phyloP scores from a whole-genome alignment of 208 protist species.

The Leishmania lainsoni region DNA sequence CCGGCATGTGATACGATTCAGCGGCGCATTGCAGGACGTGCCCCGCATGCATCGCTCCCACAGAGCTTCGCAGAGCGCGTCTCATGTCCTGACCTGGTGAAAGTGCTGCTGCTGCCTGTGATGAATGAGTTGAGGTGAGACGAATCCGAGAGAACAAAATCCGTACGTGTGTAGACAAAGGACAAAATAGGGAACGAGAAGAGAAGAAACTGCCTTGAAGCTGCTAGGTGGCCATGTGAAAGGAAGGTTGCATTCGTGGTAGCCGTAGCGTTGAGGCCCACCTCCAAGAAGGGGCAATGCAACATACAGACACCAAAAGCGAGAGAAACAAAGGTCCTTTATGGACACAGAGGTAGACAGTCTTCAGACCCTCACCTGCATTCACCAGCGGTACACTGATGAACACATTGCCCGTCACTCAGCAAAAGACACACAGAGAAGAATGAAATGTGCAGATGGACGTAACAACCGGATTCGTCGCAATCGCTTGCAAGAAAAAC shows the following conservation, averaged over 20 bases:
- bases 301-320: background rate
- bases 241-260: background rate
- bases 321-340: background rate
- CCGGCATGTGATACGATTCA: slow-evolving; percentile 73
- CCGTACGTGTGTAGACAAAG: background rate
- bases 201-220: background rate
- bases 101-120: background rate
- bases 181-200: background rate
- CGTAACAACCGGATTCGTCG: background rate
- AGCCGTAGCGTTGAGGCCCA: background rate
- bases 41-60: background rate
- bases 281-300: background rate
- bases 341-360: background rate
- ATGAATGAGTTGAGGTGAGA: background rate
- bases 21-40: background rate
- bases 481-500: background rate
- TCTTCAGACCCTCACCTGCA: background rate
- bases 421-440: background rate
- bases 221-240: background rate
- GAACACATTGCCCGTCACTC: background rate
- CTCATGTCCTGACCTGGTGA: slow-evolving; percentile 1
- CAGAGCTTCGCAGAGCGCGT: background rate
- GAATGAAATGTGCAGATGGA: background rate
- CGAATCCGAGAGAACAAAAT: background rate
- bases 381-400: background rate